Evolutionary conservation across 805 yeast genomes (phyloP).

Genomic region (Wickerhamomyces silvicola): DNA sequence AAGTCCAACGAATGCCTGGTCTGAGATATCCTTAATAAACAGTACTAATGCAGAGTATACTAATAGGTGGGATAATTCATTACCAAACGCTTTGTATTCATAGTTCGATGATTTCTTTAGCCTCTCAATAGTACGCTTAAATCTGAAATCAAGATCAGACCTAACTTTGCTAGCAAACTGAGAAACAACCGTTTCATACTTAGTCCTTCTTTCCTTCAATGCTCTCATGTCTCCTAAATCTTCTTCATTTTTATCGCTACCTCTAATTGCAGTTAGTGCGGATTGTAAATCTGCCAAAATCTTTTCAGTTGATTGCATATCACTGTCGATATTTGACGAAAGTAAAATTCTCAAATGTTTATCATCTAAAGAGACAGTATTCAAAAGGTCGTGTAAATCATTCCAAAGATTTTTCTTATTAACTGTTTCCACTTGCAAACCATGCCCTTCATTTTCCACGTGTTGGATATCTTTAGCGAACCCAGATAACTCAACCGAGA

Average conservation of each 20-base stretch:
- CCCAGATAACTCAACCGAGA: conserved; percentile 54
- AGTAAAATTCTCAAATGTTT: conserved; percentile 43
- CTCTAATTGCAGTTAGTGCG: conserved; percentile 61
- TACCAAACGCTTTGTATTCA: conserved; percentile 17
- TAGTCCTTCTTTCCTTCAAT: conserved; percentile 54
- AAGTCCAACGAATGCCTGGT: conserved; percentile 37
- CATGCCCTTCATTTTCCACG: conserved; percentile 71
- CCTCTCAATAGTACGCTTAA: conserved; percentile 32
- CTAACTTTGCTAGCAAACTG: conserved; percentile 44
- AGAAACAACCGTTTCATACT: conserved; percentile 49
- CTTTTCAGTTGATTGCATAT: conserved; percentile 45
- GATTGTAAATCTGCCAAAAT: conserved; percentile 50
- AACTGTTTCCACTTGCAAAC: conserved; percentile 75
- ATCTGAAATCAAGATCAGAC: conserved; percentile 35
- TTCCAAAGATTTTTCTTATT: conserved; percentile 72
- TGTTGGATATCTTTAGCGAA: conserved; percentile 62
- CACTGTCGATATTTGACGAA: conserved; percentile 41
- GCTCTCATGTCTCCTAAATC: conserved; percentile 63
- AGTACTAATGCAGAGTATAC: conserved; percentile 43
- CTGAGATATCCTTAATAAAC: conserved; percentile 54
- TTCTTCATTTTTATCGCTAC: conserved; percentile 33
- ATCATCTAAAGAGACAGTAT: conserved; percentile 62
- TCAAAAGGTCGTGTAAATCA: conserved; percentile 61
- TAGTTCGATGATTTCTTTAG: conserved; percentile 21
- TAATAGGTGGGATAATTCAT: conserved; percentile 30